Conservation (phyloP, 768 basidiomycete species). For the Coprinopsis sp. region DNA sequence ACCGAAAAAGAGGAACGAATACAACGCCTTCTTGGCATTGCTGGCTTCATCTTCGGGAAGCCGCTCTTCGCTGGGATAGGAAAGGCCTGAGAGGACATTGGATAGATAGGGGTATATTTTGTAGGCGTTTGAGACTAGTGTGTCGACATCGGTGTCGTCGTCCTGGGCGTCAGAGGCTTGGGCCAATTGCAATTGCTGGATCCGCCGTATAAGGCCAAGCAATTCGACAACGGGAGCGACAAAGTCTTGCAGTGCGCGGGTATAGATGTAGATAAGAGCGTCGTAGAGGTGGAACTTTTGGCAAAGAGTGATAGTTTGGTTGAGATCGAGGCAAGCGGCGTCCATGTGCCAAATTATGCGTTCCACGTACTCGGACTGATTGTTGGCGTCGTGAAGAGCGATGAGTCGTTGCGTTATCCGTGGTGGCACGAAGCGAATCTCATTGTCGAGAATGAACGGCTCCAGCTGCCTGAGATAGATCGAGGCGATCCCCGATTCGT, state of each 20-base stretch:
- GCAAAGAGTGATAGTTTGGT: slow-evolving; percentile 87
- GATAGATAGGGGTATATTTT: slow-evolving; percentile 90
- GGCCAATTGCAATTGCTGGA: slow-evolving; percentile 50
- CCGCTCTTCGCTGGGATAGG: slow-evolving; percentile 80
- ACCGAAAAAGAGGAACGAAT: slow-evolving; percentile 81
- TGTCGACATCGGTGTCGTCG: slow-evolving; percentile 39
- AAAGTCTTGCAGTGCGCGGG: slow-evolving; percentile 81
- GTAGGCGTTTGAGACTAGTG: slow-evolving; percentile 70
- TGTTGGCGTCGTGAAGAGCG: slow-evolving; percentile 66
- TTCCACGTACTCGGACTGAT: slow-evolving; percentile 73
- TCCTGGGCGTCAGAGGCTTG: slow-evolving; percentile 27
- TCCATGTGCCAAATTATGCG: slow-evolving; percentile 95
- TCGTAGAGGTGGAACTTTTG: slow-evolving; percentile 83
- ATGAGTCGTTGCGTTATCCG: slow-evolving; percentile 84
- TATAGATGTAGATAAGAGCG: slow-evolving; percentile 92
- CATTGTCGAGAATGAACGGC: slow-evolving; percentile 69
- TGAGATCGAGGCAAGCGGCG: slow-evolving; percentile 84
- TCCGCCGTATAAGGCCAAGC: slow-evolving; percentile 66
- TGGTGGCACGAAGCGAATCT: slow-evolving; percentile 76
- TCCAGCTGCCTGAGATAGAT: slow-evolving; percentile 86
- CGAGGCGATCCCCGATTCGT: slow-evolving; percentile 72
- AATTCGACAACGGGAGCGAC: slow-evolving; percentile 86
- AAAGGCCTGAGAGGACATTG: slow-evolving; percentile 72
- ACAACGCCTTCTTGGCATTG: slow-evolving; percentile 69
- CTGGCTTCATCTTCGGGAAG: slow-evolving; percentile 60